Evolutionary conservation across 257 asterid species (phyloP).

Genomic region (Verbena officinalis): DNA sequence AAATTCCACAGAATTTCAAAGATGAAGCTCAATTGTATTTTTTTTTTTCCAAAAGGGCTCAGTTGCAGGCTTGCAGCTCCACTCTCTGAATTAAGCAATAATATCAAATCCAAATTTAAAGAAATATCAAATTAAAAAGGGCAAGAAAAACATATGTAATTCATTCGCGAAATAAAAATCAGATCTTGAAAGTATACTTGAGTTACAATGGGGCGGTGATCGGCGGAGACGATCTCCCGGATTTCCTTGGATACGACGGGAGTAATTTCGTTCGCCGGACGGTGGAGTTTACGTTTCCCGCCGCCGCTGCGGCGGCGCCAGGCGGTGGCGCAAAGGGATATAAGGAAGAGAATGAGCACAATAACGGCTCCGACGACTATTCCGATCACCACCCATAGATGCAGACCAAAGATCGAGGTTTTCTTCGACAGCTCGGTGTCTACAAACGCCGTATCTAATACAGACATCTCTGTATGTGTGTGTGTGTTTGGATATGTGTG

Average conservation of each 20-base stretch:
- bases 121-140: not conserved
- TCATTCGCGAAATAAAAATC: not conserved
- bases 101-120: constrained; percentile 9
- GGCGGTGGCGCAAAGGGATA: constrained; percentile 82
- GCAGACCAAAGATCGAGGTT: constrained; percentile 82
- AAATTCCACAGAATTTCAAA: not conserved
- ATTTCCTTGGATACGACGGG: constrained; percentile 82
- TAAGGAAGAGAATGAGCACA: constrained; percentile 70
- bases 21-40: not conserved
- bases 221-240: constrained; percentile 68
- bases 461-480: constrained; percentile 51
- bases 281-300: constrained; percentile 34
- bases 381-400: constrained; percentile 87
- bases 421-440: constrained; percentile 69
- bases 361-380: constrained; percentile 79
- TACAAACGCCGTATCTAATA: constrained; percentile 61
- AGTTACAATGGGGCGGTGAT: constrained; percentile 62
- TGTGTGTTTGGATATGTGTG: not conserved
- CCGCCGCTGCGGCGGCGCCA: constrained; percentile 60
- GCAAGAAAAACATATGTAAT: not conserved
- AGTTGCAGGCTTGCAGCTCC: constrained; percentile 12
- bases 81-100: constrained; percentile 3
- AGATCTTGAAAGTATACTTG: constrained; percentile 45
- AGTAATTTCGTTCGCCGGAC: constrained; percentile 44
- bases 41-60: not conserved